Evolutionary conservation across 768 basidiomycete species (phyloP).

Genomic region (Russula compacta): DNA sequence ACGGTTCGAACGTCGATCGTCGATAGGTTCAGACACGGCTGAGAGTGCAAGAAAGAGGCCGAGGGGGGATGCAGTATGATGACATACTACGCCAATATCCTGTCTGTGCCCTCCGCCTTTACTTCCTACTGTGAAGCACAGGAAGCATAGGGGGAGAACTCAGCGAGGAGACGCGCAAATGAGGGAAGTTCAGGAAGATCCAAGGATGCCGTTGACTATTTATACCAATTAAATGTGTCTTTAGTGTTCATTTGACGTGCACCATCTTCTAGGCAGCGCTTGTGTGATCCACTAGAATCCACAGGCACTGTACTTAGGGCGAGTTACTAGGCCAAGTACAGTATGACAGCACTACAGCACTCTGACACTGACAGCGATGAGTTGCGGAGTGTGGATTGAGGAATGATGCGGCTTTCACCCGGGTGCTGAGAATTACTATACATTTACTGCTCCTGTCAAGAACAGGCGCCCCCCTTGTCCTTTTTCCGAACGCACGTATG

Average conservation of each 20-base stretch:
- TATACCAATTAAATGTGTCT: not conserved
- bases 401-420: not conserved
- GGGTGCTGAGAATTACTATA: not conserved
- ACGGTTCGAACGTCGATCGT: not conserved
- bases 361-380: not conserved
- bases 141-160: not conserved
- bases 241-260: not conserved
- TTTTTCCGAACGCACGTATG: not conserved
- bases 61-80: not conserved
- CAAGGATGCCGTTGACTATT: not conserved
- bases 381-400: not conserved
- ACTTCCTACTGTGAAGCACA: not conserved
- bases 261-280: not conserved
- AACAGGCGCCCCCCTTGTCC: no score
- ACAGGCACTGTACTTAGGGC: not conserved
- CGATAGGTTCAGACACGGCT: not conserved
- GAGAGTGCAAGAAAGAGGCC: not conserved
- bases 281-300: not conserved
- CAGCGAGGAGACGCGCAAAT: conserved; percentile 2
- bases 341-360: not conserved
- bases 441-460: no score
- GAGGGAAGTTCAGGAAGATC: not conserved
- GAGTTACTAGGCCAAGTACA: not conserved
- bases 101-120: not conserved
- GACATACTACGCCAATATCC: not conserved